A percentile compares a stretch with the other conserved stretches of the same genome.
phyloP scores from a whole-genome alignment of 306 rosid genomes.

The Oxytropis ochrocephala region DNA sequence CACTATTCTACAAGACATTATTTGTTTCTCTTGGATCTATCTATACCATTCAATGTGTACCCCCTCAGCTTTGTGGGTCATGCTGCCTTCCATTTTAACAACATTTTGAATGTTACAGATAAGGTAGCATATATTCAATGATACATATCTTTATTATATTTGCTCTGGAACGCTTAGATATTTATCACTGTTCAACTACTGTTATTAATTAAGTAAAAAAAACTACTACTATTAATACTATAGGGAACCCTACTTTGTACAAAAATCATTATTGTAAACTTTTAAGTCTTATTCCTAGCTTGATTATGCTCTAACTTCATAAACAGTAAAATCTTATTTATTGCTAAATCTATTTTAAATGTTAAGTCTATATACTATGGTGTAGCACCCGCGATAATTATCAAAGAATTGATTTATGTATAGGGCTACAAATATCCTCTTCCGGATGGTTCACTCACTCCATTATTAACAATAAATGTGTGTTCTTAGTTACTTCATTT shows the following conservation, averaged over 20 bases:
- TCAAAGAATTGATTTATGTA: neutral
- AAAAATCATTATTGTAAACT: neutral
- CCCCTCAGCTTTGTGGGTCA: neutral
- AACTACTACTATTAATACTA: neutral
- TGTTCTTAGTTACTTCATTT: neutral
- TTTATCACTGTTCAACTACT: neutral
- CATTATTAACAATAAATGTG: constrained; percentile 1
- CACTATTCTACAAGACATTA: neutral
- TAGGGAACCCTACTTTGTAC: neutral
- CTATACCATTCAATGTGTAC: neutral
- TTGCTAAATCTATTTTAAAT: neutral
- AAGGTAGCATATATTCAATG: neutral
- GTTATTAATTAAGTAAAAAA: neutral
- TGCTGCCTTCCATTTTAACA: neutral
- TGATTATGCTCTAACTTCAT: neutral
- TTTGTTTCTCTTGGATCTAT: neutral
- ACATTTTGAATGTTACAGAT: constrained; percentile 1
- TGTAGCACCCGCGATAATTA: neutral
- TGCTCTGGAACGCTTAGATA: neutral
- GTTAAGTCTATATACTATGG: neutral
- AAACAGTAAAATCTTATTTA: neutral
- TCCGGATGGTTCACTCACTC: neutral
- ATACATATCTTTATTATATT: neutral
- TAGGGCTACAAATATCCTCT: neutral
- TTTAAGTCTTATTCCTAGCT: constrained; percentile 8